Evolutionary conservation across 352 stramenopile species (phyloP), one percentile per base, ranked within the genome.

Genomic region (Globisporangium recalcitrans): DNA sequence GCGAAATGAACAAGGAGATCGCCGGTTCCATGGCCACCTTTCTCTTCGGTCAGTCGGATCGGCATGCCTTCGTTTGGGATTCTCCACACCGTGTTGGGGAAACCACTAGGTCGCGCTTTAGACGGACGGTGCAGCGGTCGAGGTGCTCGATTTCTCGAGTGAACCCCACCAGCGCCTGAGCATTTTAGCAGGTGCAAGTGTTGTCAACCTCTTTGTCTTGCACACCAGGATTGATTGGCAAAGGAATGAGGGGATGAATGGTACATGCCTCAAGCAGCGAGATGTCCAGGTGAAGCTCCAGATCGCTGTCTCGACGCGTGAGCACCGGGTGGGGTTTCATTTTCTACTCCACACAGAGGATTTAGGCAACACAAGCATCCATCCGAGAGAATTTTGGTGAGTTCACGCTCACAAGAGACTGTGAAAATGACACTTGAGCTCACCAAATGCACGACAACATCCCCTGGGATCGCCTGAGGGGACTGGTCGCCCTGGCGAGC

Each of bases 1-100:
- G 92, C 70, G 76, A 98, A 98, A 16, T 90, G 97, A 52, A 98
- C 80, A 59, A 92, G 87, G 32, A 98, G 76, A 67, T 97, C 82
- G 27, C 93, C 72, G 40, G 69, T 71, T 46, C 67, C 71, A 52
- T 78, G 60, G 8, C 69, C 78, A 46, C 81, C 70, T 16, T 80
- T 76, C 54, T 88, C 16, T 46, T 9, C 38, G 7, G 10, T 22
- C 22, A 22, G 38, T 60, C 88, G 74, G 52, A 91, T 65, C 13
- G 95, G 93, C 93, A 98, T 98, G 63, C 94, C 95, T 75, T 98
- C 88, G 47, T 79, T 72, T 13, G 73, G 71, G 34, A 98, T 74
- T 66, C 80, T 73, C 71, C 91, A 82, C 7, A 98, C 79, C 42
- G 96, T 79, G 49, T 80, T 75, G 10, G 85, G 66, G 96, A 76